A percentile compares a stretch with the other conserved stretches of the same genome.
Conservation (phyloP, 2,329 filamentous ascomycete species). For the Alternaria infectoria region DNA sequence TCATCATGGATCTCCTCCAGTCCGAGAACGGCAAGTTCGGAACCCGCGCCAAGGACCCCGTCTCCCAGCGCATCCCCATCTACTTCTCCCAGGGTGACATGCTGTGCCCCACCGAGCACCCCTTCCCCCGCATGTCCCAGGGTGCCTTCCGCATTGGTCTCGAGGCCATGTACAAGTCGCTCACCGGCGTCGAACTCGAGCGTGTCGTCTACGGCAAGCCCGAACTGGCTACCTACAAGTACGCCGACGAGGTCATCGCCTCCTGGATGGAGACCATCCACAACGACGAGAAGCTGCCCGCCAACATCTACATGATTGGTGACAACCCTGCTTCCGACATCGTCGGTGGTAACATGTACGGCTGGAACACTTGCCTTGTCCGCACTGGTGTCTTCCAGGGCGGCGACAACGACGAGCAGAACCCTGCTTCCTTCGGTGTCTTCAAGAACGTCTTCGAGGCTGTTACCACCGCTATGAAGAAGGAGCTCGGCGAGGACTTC, state of each 20-base stretch:
- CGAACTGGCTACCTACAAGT: slow-evolving; percentile 77
- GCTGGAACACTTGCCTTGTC: slow-evolving; percentile 81
- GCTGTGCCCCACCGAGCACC: slow-evolving; percentile 65
- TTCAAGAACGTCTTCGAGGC: slow-evolving; percentile 76
- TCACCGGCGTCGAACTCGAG: slow-evolving; percentile 74
- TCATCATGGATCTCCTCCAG: slow-evolving; percentile 75
- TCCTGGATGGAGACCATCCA: slow-evolving; percentile 79
- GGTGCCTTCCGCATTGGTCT: slow-evolving; percentile 77
- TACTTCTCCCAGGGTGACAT: slow-evolving; percentile 74
- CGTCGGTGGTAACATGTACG: slow-evolving; percentile 79
- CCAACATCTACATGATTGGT: slow-evolving; percentile 78
- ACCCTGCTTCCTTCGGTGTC: slow-evolving; percentile 78
- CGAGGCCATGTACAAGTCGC: slow-evolving; percentile 74
- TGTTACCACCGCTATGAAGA: slow-evolving; percentile 69
- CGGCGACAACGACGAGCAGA: slow-evolving; percentile 75
- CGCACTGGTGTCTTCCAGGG: slow-evolving; percentile 81
- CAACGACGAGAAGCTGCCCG: slow-evolving; percentile 70
- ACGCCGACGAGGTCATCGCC: slow-evolving; percentile 74
- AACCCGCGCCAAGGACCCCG: slow-evolving; percentile 70
- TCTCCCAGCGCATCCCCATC: slow-evolving; percentile 72
- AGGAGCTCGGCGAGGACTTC: slow-evolving; percentile 76
- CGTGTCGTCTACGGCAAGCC: slow-evolving; percentile 80
- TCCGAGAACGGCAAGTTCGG: slow-evolving; percentile 70
- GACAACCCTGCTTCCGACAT: slow-evolving; percentile 78
- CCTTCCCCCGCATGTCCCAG: slow-evolving; percentile 72